phyloP scores from a whole-genome alignment of 139 green algal species.

The Chloropicon primus region DNA sequence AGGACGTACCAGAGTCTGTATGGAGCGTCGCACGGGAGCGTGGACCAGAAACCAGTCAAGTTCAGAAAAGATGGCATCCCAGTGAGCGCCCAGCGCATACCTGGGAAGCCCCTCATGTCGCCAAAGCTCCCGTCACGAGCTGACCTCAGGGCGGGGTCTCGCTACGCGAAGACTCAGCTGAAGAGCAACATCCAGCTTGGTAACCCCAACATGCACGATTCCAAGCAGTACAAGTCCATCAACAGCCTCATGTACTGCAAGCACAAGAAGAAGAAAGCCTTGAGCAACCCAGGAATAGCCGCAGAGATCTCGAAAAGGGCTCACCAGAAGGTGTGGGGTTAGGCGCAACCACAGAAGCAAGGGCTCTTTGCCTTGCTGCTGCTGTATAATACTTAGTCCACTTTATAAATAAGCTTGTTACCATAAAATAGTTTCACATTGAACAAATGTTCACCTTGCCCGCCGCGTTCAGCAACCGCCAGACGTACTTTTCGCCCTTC shows the following conservation, averaged over 20 bases:
- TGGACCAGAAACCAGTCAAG: neutral
- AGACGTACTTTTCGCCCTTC: constrained; percentile 9
- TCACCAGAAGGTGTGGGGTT: neutral
- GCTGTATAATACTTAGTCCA: neutral
- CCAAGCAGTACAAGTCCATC: neutral
- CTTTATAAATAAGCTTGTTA: too few relatives aligned
- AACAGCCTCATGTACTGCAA: neutral
- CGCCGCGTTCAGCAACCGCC: neutral
- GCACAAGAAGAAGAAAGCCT: neutral
- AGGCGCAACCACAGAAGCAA: neutral
- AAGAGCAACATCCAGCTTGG: neutral
- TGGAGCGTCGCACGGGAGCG: neutral
- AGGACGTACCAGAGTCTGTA: neutral
- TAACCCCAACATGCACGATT: neutral
- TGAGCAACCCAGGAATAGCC: neutral
- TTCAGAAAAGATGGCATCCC: constrained; percentile 3
- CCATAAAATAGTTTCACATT: constrained; percentile 6
- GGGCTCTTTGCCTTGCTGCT: neutral
- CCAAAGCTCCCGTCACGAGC: neutral
- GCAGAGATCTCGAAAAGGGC: neutral
- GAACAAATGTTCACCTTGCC: constrained; percentile 5
- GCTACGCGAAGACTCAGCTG: neutral
- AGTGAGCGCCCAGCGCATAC: constrained; percentile 4
- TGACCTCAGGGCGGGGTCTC: neutral
- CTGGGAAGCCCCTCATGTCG: neutral